Percentiles rank a stretch among this genome's conserved stretches.
These are phyloP conservation scores for Leucoagaricus sp. DNA, from an alignment of 1,284 basidiomycete species.

Conservation along the genomic window DNA sequence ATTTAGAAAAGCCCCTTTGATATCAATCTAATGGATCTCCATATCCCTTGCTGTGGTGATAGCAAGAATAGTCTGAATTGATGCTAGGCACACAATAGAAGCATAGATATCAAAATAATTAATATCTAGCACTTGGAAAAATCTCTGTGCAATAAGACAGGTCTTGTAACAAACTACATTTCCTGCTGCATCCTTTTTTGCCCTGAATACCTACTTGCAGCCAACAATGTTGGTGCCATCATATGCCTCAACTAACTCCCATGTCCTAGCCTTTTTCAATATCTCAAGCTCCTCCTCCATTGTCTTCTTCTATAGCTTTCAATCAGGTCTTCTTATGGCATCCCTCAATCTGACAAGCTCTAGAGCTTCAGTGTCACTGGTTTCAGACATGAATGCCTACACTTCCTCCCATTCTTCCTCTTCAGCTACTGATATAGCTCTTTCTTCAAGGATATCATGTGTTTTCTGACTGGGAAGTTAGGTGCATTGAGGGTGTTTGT, in stretches of 20 bases:
- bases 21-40: slow-evolving; percentile 34
- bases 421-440: neutral
- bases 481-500: no score
- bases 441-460: slow-evolving; percentile 1
- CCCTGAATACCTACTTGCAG: no score
- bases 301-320: neutral
- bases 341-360: neutral
- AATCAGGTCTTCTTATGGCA: neutral
- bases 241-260: no score
- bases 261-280: no score
- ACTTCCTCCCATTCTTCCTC: neutral
- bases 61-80: slow-evolving; percentile 31
- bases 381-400: neutral
- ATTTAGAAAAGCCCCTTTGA: slow-evolving; percentile 36
- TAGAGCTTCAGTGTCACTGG: neutral
- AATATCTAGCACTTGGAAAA: slow-evolving; percentile 23
- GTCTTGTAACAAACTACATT: slow-evolving; percentile 24
- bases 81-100: slow-evolving; percentile 32
- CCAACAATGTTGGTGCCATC: no score
- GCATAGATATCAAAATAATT: slow-evolving; percentile 36
- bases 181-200: slow-evolving; percentile 8
- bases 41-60: slow-evolving; percentile 27
- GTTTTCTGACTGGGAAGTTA: neutral
- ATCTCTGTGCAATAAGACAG: slow-evolving; percentile 25
- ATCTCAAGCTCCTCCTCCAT: slow-evolving; percentile 12